phyloP scores from a whole-genome alignment of 2,329 filamentous ascomycete species.

The Incumbomyces delicatus region DNA sequence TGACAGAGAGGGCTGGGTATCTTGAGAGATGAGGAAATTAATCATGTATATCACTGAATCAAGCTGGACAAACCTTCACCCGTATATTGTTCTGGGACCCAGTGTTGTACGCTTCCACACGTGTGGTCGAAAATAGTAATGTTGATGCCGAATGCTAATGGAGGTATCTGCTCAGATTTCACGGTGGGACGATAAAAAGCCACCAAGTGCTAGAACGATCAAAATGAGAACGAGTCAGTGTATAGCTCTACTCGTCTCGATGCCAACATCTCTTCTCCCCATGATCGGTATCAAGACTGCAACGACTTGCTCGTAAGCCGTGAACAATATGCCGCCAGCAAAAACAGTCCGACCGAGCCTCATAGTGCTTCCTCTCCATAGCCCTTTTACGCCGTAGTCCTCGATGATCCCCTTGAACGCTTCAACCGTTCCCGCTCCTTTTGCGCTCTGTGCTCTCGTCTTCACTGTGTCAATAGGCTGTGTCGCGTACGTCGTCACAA shows the following conservation, averaged over 20 bases:
- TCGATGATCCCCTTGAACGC: constrained; percentile 45
- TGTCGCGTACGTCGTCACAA: constrained; percentile 35
- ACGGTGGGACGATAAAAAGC: too few relatives aligned
- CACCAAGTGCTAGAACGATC: too few relatives aligned
- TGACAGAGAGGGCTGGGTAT: too few relatives aligned
- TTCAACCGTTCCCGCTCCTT: constrained; percentile 47
- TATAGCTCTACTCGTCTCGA: not conserved
- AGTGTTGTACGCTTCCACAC: too few relatives aligned
- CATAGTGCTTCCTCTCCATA: constrained; percentile 62
- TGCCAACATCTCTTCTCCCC: constrained; percentile 5
- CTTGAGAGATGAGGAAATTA: too few relatives aligned
- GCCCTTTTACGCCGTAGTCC: constrained; percentile 50
- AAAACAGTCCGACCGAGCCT: constrained; percentile 53
- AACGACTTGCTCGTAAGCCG: constrained; percentile 50
- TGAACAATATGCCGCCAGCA: constrained; percentile 58
- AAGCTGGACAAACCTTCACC: too few relatives aligned
- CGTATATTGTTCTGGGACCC: too few relatives aligned
- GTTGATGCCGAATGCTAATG: too few relatives aligned
- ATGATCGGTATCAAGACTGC: constrained; percentile 36
- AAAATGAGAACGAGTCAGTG: not conserved
- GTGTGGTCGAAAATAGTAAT: too few relatives aligned
- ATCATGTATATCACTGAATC: too few relatives aligned
- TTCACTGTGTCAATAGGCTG: constrained; percentile 38
- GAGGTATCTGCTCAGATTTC: too few relatives aligned
- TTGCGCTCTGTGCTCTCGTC: constrained; percentile 39